Base-by-base conservation (phyloP, 768 basidiomycete species). In the Termitomyces sp. region DNA sequence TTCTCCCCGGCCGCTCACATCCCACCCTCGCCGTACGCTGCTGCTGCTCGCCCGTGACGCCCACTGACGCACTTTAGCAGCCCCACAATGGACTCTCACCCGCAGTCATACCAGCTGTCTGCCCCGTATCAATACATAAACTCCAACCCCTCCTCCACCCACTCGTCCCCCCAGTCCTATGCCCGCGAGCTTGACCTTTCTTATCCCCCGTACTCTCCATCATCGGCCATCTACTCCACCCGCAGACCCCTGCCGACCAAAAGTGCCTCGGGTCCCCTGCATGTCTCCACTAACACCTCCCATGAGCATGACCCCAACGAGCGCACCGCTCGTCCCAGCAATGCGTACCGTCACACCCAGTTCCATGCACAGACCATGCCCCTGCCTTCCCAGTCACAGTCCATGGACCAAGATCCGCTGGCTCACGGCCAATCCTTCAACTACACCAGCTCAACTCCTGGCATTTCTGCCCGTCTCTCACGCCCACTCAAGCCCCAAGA, bases 401-500 rank as follows among this genome's bases (percentile, higher is more conserved):
- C n/a, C 61, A 43, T 48, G 61, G 56, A 62, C 13, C 44, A 52
- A 23, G 54, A 62, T 36, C 35, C 46, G 9, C 41, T 60, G 23
- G 40, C 14, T 36, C 59, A 60, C 12, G 56, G 54, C 20, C 51
- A 59, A 16, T 59, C 60, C 38, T 58, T 56, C 46, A 61, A 55
- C 48, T 68, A 56, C 50, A 64, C 63, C 23, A 59, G 55, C 26
- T 66, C 65, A 10, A 70, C 71, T 0, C 71, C 72, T 0, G 73
- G 71, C 14, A 68, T 79, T n/a, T 69, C 74, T 13, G 65, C 69
- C 16, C 79, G 78, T 14, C 79, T 86, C 20, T 76, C 79, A 20
- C 75, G 88, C n/a, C 79, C 86, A 0, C 79, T 92, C 50, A 83
- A 80, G 6, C 68, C 79, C 1, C 74, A 81, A 52, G 90, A 93